Evolutionary conservation across 73 alveolate species (phyloP).

Genomic region (Symbiodinium pilosum): DNA sequence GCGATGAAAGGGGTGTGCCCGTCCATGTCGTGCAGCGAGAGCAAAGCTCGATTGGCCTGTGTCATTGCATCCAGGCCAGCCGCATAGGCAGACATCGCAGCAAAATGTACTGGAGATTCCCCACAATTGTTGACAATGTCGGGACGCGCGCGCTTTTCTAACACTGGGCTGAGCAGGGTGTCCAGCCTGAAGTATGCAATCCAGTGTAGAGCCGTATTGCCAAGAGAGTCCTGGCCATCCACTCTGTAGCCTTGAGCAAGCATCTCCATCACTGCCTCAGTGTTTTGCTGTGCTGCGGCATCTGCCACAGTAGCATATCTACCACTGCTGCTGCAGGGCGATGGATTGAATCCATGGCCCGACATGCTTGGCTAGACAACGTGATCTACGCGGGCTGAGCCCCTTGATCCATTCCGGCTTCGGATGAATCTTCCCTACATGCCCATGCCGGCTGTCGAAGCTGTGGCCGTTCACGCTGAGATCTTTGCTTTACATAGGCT

Average conservation of each 20-base stretch:
- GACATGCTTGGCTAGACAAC: too few relatives aligned
- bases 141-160: conserved; percentile 70
- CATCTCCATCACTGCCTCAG: conserved; percentile 67
- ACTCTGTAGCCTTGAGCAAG: conserved; percentile 54
- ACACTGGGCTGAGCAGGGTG: conserved; percentile 32
- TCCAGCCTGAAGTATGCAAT: conserved; percentile 63
- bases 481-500: too few relatives aligned
- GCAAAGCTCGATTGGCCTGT: conserved; percentile 22
- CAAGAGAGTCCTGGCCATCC: conserved; percentile 61
- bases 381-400: too few relatives aligned
- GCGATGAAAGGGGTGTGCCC: conserved; percentile 67
- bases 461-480: too few relatives aligned
- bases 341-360: background rate
- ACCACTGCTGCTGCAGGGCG: background rate
- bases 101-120: conserved; percentile 79
- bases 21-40: conserved; percentile 54
- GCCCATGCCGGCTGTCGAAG: too few relatives aligned
- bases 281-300: background rate
- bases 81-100: conserved; percentile 52
- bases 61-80: conserved; percentile 61
- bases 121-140: conserved; percentile 43
- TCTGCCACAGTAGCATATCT: background rate
- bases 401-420: too few relatives aligned
- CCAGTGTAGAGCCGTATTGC: conserved; percentile 62
- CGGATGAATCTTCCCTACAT: too few relatives aligned